Evolutionary conservation across 345 rosid species (phyloP).

Genomic region (Gossypium mustelinum): DNA sequence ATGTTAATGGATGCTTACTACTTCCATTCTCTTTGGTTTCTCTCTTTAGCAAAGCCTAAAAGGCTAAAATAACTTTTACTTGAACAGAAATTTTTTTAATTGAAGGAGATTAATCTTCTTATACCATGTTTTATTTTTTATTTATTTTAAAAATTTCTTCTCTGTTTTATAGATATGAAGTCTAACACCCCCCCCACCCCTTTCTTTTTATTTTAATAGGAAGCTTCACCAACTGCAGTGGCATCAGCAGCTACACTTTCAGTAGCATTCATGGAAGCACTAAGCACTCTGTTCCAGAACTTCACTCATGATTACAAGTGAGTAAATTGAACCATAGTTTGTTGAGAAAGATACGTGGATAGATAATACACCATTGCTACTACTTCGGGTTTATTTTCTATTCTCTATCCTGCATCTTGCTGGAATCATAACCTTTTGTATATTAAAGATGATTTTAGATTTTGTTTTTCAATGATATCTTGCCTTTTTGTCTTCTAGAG

Average conservation of each 20-base stretch:
- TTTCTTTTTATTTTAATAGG: conserved; percentile 36
- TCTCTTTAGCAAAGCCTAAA: neutral
- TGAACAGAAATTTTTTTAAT: neutral
- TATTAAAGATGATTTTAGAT: neutral
- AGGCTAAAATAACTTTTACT: neutral
- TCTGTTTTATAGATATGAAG: neutral
- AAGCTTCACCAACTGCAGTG: conserved; percentile 89
- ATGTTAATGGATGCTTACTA: neutral
- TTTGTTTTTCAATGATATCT: neutral
- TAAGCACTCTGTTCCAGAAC: conserved; percentile 72
- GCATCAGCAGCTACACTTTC: conserved; percentile 95
- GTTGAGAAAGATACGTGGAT: conserved; percentile 10
- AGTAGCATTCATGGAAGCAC: conserved; percentile 96
- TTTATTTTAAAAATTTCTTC: neutral
- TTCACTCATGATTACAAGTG: conserved; percentile 88
- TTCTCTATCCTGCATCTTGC: neutral
- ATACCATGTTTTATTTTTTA: neutral
- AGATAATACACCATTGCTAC: conserved; percentile 8
- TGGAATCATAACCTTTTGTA: neutral
- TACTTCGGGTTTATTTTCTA: neutral
- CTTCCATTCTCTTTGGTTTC: neutral
- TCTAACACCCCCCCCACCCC: neutral
- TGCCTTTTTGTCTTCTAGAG: neutral
- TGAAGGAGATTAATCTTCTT: neutral
- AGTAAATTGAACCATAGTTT: conserved; percentile 22